Evolutionary conservation across 23 red algal species (phyloP).

Genomic region (Gracilaria gracilis): DNA sequence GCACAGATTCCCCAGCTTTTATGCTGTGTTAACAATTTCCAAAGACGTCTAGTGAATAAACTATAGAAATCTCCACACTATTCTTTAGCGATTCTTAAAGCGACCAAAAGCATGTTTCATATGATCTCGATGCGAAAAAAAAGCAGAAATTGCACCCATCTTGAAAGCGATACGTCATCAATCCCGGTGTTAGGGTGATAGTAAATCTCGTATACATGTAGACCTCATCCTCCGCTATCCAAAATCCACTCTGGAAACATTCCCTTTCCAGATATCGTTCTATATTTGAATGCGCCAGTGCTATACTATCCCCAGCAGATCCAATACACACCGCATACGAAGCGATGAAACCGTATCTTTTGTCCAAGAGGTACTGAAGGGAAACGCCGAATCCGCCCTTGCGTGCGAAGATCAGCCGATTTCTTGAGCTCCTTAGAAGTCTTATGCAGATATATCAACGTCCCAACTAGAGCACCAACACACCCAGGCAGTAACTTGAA

Average conservation of each 20-base stretch:
- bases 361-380: no score
- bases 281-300: neutral
- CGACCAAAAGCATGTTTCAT: constrained; percentile 31
- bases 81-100: neutral
- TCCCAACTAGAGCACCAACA: constrained; percentile 27
- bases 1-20: no score
- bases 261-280: neutral
- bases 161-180: no score
- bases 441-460: neutral
- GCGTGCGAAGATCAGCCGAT: neutral
- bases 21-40: no score
- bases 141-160: neutral
- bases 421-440: neutral
- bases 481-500: no score
- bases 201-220: neutral
- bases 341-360: neutral
- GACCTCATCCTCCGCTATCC: constrained; percentile 21
- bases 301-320: neutral
- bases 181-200: constrained; percentile 1
- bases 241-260: neutral
- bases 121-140: constrained; percentile 1
- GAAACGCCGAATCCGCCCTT: no score
- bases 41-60: neutral
- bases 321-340: neutral
- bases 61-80: neutral